Conservation (phyloP, 2,329 filamentous ascomycete species). For the Colletotrichum incanum region DNA sequence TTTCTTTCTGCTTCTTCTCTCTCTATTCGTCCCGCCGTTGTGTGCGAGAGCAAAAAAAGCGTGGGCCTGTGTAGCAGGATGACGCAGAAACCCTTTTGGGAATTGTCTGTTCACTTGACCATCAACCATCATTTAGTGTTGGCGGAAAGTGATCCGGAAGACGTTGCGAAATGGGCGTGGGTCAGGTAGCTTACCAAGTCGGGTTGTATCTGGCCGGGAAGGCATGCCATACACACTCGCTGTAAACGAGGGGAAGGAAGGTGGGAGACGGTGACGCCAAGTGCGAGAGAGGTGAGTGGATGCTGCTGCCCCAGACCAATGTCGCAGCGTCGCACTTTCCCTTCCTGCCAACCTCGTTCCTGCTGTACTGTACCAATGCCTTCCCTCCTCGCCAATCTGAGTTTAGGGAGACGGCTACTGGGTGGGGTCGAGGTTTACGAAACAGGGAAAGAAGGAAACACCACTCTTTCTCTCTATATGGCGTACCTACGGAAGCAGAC, state of each 20-base stretch:
- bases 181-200: background rate
- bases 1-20: background rate
- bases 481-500: background rate
- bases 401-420: conserved; percentile 16
- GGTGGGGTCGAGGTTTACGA: conserved; percentile 30
- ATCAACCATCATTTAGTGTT: background rate
- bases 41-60: background rate
- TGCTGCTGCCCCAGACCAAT: conserved; percentile 7
- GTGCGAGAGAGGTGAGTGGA: background rate
- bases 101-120: background rate
- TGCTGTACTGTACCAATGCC: conserved; percentile 20
- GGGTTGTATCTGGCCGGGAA: background rate
- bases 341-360: conserved; percentile 26
- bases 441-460: conserved; percentile 38
- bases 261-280: background rate
- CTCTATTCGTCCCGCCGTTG: background rate
- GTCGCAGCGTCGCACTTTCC: conserved; percentile 12
- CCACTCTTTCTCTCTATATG: background rate
- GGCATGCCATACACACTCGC: background rate
- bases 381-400: conserved; percentile 35
- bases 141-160: conserved; percentile 1
- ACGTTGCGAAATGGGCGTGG: background rate
- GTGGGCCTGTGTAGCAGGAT: background rate
- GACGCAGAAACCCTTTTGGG: background rate
- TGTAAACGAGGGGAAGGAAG: background rate